Conservation (phyloP, 306 rosid genomes). For the Ammopiptanthus mongolicus region DNA sequence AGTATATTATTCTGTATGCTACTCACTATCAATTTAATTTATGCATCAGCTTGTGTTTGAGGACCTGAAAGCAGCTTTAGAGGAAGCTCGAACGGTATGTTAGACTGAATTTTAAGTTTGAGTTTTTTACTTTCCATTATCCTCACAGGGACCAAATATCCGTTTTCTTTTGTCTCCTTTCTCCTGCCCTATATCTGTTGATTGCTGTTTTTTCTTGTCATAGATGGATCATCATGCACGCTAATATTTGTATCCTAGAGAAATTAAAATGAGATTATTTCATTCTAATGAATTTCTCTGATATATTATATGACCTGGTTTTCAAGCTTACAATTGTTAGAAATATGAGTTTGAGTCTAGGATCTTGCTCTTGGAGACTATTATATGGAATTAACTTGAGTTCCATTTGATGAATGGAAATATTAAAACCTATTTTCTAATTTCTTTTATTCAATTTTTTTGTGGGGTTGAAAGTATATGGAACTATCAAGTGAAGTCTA, state of each 20-base stretch:
- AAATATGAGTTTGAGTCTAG: not conserved
- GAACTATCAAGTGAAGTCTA: no score
- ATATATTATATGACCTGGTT: not conserved
- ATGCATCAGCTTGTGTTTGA: slow-evolving; percentile 71
- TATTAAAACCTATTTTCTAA: not conserved
- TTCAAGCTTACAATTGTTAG: not conserved
- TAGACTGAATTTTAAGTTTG: slow-evolving; percentile 14
- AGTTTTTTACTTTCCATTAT: slow-evolving; percentile 7
- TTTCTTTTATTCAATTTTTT: not conserved
- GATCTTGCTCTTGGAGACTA: not conserved
- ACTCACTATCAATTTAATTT: slow-evolving; percentile 36
- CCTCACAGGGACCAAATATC: not conserved
- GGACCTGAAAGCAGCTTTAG: slow-evolving; percentile 91
- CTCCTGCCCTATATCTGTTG: not conserved
- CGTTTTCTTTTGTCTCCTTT: not conserved
- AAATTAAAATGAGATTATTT: not conserved
- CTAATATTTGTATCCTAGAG: not conserved
- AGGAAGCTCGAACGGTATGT: slow-evolving; percentile 82
- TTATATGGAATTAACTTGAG: not conserved
- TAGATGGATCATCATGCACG: not conserved
- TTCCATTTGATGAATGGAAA: not conserved
- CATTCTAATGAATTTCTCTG: not conserved
- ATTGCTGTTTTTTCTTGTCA: not conserved
- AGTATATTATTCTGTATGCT: not conserved
- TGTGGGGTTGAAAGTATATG: no score